A percentile compares a stretch with the other conserved stretches of the same genome.
These are phyloP conservation scores for Coemansia sp. DNA, from an alignment of 192 early-diverging fungal genomes.

Conservation along the genomic window DNA sequence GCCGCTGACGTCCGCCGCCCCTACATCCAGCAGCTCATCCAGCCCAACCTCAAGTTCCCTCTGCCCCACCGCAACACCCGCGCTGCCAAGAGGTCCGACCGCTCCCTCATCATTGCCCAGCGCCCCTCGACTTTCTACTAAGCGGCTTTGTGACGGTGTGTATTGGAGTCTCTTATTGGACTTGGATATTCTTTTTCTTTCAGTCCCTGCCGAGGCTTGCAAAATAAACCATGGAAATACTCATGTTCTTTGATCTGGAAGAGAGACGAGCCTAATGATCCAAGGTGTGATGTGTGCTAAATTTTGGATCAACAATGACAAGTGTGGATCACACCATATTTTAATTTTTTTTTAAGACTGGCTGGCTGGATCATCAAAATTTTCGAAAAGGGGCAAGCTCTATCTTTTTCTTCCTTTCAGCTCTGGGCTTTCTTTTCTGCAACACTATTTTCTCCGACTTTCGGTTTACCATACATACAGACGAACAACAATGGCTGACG, in stretches of 20 bases:
- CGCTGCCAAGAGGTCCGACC: slow-evolving; percentile 78
- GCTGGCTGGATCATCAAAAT: not conserved
- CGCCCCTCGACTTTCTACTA: slow-evolving; percentile 89
- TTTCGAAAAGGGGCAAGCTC: not conserved
- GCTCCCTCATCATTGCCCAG: slow-evolving; percentile 81
- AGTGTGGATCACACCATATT: not conserved
- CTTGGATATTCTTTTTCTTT: slow-evolving; percentile 3
- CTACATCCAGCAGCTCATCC: slow-evolving; percentile 95
- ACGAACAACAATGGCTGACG: not conserved
- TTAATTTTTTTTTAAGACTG: not conserved
- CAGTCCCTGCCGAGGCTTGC: slow-evolving; percentile 3
- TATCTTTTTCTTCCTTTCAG: not conserved
- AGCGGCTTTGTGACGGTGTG: slow-evolving; percentile 11
- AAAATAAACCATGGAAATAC: slow-evolving; percentile 12
- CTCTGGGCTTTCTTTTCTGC: not conserved
- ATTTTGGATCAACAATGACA: not conserved
- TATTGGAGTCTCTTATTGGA: slow-evolving; percentile 1
- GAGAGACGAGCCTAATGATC: not conserved
- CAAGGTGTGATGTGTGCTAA: too few relatives aligned
- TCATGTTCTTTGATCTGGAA: not conserved
- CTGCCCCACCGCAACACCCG: slow-evolving; percentile 93
- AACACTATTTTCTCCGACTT: not conserved
- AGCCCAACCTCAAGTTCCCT: slow-evolving; percentile 92
- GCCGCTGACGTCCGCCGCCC: slow-evolving; percentile 89
- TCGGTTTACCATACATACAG: not conserved